Evolutionary conservation across 2,329 filamentous ascomycete genomes (phyloP).

Genomic region (Beauveria caledonica): DNA sequence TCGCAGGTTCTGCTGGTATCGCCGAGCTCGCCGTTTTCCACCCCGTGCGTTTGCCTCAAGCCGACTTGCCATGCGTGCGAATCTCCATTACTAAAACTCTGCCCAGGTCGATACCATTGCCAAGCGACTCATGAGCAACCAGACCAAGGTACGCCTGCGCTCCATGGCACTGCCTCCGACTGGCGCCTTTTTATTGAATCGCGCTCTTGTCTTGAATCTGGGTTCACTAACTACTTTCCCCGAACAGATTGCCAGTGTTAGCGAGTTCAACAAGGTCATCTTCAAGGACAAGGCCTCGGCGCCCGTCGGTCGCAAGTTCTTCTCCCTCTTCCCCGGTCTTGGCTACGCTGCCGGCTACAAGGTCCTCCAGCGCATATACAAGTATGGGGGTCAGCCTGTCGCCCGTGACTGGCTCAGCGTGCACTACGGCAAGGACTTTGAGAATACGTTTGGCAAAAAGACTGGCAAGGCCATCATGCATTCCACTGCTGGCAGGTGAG

Average conservation of each 20-base stretch:
- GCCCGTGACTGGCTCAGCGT: conserved; percentile 78
- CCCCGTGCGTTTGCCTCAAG: conserved; percentile 46
- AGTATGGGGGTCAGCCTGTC: conserved; percentile 95
- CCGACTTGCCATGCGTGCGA: background rate
- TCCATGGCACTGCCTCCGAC: background rate
- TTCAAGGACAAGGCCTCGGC: conserved; percentile 84
- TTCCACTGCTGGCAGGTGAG: conserved; percentile 82
- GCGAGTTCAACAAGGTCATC: conserved; percentile 79
- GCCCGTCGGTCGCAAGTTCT: conserved; percentile 66
- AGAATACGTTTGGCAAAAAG: conserved; percentile 86
- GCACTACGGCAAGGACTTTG: conserved; percentile 77
- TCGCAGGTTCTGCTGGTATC: conserved; percentile 78
- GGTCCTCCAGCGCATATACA: conserved; percentile 93
- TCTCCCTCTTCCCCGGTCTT: conserved; percentile 92
- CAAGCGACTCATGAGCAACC: conserved; percentile 98
- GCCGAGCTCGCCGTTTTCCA: conserved; percentile 90
- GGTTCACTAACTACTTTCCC: conserved; percentile 14
- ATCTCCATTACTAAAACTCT: background rate
- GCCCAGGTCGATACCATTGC: conserved; percentile 88
- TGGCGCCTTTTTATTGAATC: background rate
- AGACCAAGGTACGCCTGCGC: conserved; percentile 56
- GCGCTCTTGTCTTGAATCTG: background rate
- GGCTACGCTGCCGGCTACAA: conserved; percentile 98
- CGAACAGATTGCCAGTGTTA: conserved; percentile 24
- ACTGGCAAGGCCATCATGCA: conserved; percentile 98